These are phyloP conservation scores for Pythium rhizo-oryzae DNA, from an alignment of 352 stramenopile species.

Conservation along the genomic window DNA sequence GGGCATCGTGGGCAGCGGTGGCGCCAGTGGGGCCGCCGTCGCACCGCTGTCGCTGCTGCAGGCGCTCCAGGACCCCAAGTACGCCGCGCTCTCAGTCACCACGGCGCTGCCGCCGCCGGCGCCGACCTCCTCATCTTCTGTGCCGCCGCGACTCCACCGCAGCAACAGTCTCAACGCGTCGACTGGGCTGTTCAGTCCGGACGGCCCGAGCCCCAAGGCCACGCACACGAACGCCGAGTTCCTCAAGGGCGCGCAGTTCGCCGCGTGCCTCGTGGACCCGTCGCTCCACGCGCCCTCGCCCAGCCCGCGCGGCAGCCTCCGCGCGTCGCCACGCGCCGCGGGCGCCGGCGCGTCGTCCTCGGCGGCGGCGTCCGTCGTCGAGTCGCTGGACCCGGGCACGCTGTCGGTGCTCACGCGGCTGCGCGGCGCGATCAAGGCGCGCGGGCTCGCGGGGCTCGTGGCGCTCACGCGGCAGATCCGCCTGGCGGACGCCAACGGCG, in stretches of 20 bases:
- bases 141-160: constrained; percentile 28
- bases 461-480: constrained; percentile 68
- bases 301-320: constrained; percentile 8
- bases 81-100: constrained; percentile 32
- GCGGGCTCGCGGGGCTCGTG: constrained; percentile 67
- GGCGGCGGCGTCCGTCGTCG: background rate
- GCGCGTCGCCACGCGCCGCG: constrained; percentile 15
- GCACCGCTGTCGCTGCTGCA: constrained; percentile 53
- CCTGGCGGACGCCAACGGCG: constrained; percentile 68
- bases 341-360: background rate
- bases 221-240: constrained; percentile 61
- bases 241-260: constrained; percentile 69
- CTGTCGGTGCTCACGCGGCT: constrained; percentile 60
- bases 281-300: constrained; percentile 34
- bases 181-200: background rate
- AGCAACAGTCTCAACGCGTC: constrained; percentile 26
- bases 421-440: constrained; percentile 43
- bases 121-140: constrained; percentile 6
- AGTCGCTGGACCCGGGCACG: constrained; percentile 53
- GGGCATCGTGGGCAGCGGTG: constrained; percentile 10
- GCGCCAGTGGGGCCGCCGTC: constrained; percentile 4
- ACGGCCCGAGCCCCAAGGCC: constrained; percentile 39
- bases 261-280: constrained; percentile 60
- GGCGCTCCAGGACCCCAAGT: constrained; percentile 50
- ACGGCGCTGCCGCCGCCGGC: constrained; percentile 25